Conservation (phyloP, 2,329 filamentous ascomycete genomes). For the Colletotrichum tropicale region DNA sequence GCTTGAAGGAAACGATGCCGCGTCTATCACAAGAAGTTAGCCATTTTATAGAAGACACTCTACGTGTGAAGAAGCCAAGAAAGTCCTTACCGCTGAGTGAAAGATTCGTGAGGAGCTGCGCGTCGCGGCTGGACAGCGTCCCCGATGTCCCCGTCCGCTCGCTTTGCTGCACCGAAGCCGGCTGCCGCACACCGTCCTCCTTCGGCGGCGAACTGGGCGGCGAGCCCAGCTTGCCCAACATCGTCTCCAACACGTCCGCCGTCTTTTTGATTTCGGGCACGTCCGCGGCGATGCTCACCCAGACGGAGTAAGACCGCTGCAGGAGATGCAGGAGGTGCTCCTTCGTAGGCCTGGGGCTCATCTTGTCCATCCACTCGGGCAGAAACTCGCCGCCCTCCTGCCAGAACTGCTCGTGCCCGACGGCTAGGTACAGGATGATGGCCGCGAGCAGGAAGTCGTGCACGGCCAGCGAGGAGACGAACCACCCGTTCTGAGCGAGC, state of each 20-base stretch:
- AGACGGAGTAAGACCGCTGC: conserved; percentile 46
- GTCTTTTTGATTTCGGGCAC: conserved; percentile 49
- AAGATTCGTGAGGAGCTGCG: conserved; percentile 25
- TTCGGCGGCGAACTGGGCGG: conserved; percentile 26
- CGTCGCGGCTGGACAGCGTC: conserved; percentile 22
- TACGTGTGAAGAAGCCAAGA: neutral
- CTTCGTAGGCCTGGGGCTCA: conserved; percentile 36
- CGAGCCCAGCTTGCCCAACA: conserved; percentile 46
- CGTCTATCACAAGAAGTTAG: neutral
- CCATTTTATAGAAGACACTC: neutral
- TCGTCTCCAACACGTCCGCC: conserved; percentile 46
- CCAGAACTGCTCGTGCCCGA: conserved; percentile 46
- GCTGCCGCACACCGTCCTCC: neutral
- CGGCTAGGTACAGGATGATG: conserved; percentile 62
- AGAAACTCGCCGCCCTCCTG: conserved; percentile 33
- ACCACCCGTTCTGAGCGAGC: conserved; percentile 58
- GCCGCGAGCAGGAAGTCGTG: conserved; percentile 67
- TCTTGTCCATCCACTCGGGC: conserved; percentile 37
- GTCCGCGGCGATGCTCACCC: conserved; percentile 42
- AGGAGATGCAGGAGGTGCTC: conserved; percentile 44
- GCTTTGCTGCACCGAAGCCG: conserved; percentile 17
- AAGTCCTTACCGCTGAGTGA: neutral
- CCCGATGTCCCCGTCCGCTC: neutral
- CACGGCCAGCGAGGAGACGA: conserved; percentile 59
- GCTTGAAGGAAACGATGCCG: neutral